Percentiles rank a stretch among this genome's conserved stretches.
Conservation (phyloP, 2,329 filamentous ascomycete genomes). For the Colletotrichum truncatum region DNA sequence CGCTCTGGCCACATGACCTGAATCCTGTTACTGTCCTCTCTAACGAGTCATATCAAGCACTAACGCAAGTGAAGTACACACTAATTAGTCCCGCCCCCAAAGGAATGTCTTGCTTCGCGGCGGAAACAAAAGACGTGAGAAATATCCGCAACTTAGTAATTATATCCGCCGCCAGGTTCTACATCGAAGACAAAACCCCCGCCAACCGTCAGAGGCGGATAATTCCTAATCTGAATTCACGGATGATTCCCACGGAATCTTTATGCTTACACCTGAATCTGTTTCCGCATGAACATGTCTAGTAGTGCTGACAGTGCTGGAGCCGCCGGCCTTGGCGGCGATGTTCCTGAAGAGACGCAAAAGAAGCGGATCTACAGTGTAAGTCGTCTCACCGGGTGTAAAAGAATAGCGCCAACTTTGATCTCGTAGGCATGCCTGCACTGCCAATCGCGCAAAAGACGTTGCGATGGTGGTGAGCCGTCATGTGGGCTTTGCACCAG, state of each 20-base stretch:
- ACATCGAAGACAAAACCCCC: not conserved
- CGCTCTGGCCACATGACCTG: no score
- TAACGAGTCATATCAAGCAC: no score
- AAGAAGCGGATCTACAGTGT: slow-evolving; percentile 28
- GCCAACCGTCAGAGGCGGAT: not conserved
- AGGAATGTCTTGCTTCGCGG: no score
- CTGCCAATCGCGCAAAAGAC: slow-evolving; percentile 20
- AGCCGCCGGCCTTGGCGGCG: not conserved
- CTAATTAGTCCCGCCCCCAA: no score
- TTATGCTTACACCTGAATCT: not conserved
- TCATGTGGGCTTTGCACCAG: slow-evolving; percentile 15
- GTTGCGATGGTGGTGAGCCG: slow-evolving; percentile 24
- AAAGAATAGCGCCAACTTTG: not conserved
- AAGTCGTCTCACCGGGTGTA: not conserved
- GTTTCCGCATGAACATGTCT: not conserved
- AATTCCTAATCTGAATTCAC: not conserved
- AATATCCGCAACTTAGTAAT: not conserved
- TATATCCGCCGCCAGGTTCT: not conserved
- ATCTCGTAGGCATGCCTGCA: slow-evolving; percentile 14
- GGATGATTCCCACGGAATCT: not conserved
- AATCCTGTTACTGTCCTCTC: no score
- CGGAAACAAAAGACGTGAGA: not conserved
- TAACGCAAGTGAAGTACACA: no score
- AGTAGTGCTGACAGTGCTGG: not conserved
- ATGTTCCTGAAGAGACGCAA: not conserved